Base-by-base conservation (phyloP, 2,329 filamentous ascomycete species). In the Paracamarosporium sp. region DNA sequence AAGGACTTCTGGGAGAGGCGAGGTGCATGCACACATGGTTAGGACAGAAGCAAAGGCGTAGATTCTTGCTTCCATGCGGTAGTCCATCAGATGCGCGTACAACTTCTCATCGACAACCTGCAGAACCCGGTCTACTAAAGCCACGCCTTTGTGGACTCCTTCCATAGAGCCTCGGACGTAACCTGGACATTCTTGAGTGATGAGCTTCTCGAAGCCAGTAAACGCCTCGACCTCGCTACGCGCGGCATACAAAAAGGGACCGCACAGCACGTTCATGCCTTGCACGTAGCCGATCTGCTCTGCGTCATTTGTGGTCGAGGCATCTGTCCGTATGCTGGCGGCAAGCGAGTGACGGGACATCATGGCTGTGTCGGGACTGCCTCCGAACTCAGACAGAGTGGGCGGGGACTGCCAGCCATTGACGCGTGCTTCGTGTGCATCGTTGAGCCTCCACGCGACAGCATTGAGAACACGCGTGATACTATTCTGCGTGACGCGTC, bases 101-200 rank as follows among this genome's bases (percentile, higher is more conserved):
- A 99, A 83, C 76, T 93, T 95, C 1, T 91, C 88, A 72, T 98
- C 95, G 46, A 97, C 93, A 55, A 97, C 92, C 59, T 92, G 89
- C 24, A 99, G 81, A 50, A 97, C 93, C 71, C 92, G 92, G 77
- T 99, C 95, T 22, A 99, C 93, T 9, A 99, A 84, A 24, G 90
- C 90, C 12, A 99, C 84, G 0, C 95, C 95, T 67, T 90, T 90
- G 78, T 99, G 95, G 6, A 99, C 95, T 47, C 95, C 95, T 66
- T 97, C 93, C 93, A 99, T 97, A 60, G 93, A 93, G 25, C 94
- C 93, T 25, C 93, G 88, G 59, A 98, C 94, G 77, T 99, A 99
- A 2, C 91, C 93, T 0, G 95, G 95, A 64, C 91, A 93, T 76
- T 98, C 94, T 54, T 85, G 83, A 1, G 92, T 96, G 62, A 99